Percentiles rank a stretch among this genome's conserved stretches.
Conservation (phyloP, 805 yeast genomes). For the Candida parachauliodes region DNA sequence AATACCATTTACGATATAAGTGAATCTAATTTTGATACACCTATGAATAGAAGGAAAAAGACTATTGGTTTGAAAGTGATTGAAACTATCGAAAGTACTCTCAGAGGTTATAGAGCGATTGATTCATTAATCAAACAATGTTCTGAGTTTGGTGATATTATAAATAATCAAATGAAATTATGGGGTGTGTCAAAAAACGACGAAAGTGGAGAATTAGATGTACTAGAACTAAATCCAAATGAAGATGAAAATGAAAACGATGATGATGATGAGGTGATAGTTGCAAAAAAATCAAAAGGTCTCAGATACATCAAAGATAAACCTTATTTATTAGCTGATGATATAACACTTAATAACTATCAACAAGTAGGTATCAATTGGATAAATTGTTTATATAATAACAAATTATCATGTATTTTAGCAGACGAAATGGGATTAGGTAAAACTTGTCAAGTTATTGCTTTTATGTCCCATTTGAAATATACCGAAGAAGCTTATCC, state of each 20-base stretch:
- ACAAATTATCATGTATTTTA: slow-evolving; percentile 81
- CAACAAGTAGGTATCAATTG: slow-evolving; percentile 98
- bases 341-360: slow-evolving; percentile 72
- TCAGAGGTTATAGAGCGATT: slow-evolving; percentile 90
- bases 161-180: slow-evolving; percentile 65
- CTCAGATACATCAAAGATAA: slow-evolving; percentile 57
- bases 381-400: slow-evolving; percentile 75
- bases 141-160: slow-evolving; percentile 67
- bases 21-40: slow-evolving; percentile 45
- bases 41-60: slow-evolving; percentile 42
- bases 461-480: slow-evolving; percentile 83
- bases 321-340: slow-evolving; percentile 64
- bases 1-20: slow-evolving; percentile 55
- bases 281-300: slow-evolving; percentile 18
- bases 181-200: slow-evolving; percentile 89
- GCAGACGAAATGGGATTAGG: slow-evolving; percentile 99
- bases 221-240: slow-evolving; percentile 47
- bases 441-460: slow-evolving; percentile 92
- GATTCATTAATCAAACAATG: slow-evolving; percentile 87
- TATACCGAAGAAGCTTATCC: slow-evolving; percentile 66
- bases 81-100: slow-evolving; percentile 63
- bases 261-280: slow-evolving; percentile 30
- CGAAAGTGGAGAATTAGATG: slow-evolving; percentile 57
- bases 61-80: slow-evolving; percentile 72
- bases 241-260: slow-evolving; percentile 32